Percentiles rank a stretch among this genome's conserved stretches.
These are phyloP conservation scores for Exsudoporus frostii DNA, from an alignment of 768 basidiomycete species.

Conservation along the genomic window DNA sequence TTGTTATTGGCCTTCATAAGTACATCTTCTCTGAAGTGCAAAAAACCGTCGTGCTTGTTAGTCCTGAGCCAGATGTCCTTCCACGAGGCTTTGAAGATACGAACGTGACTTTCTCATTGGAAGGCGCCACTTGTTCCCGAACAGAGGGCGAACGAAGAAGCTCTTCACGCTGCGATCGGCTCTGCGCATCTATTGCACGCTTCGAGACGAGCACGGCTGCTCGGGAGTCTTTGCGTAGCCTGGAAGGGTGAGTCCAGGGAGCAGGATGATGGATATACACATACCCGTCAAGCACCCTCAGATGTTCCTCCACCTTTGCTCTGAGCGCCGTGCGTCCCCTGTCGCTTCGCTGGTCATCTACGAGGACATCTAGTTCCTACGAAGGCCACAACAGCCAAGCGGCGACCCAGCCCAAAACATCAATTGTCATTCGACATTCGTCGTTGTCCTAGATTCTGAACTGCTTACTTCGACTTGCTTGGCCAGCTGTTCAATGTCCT, in stretches of 20 bases:
- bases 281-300: constrained; percentile 49
- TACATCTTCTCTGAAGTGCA: constrained; percentile 62
- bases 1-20: constrained; percentile 88
- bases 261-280: constrained; percentile 16
- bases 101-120: constrained; percentile 61
- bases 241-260: constrained; percentile 24
- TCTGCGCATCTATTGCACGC: constrained; percentile 60
- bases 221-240: constrained; percentile 61
- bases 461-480: constrained; percentile 65
- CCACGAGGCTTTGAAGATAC: constrained; percentile 25
- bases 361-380: constrained; percentile 64
- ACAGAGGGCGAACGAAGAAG: constrained; percentile 53
- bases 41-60: not conserved
- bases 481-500: constrained; percentile 63
- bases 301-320: constrained; percentile 47
- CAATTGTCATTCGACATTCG: not conserved
- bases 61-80: not conserved
- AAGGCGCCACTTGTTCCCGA: constrained; percentile 40
- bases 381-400: not conserved
- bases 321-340: constrained; percentile 48
- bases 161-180: constrained; percentile 62
- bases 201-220: constrained; percentile 73
- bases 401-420: not conserved
- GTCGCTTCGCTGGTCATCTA: constrained; percentile 69
- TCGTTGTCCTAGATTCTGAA: constrained; percentile 1